Conservation (phyloP, 2,329 filamentous ascomycete genomes). For the Celoporthe dispersa region DNA sequence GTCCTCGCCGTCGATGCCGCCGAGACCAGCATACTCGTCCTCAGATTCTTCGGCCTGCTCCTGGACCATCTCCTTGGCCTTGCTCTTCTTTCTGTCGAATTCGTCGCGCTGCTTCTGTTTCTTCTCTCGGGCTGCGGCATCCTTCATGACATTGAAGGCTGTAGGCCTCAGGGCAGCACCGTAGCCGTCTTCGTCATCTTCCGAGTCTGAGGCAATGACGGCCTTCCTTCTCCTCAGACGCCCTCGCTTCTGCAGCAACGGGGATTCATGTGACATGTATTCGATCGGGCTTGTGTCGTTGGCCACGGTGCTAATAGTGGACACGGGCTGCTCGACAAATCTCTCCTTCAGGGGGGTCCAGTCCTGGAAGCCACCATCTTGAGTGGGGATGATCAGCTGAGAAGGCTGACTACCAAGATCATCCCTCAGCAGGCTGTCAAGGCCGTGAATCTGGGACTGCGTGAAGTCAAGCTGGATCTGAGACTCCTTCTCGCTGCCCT, state of each 20-base stretch:
- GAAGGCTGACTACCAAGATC: conserved; percentile 64
- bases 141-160: conserved; percentile 74
- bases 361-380: conserved; percentile 77
- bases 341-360: conserved; percentile 72
- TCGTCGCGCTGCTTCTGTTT: conserved; percentile 51
- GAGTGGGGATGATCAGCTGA: conserved; percentile 74
- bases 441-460: conserved; percentile 63
- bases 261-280: conserved; percentile 61
- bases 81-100: conserved; percentile 85
- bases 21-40: conserved; percentile 94
- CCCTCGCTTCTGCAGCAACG: conserved; percentile 65
- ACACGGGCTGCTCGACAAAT: conserved; percentile 67
- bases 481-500: conserved; percentile 35
- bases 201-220: conserved; percentile 35
- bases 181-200: conserved; percentile 38
- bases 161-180: conserved; percentile 39
- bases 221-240: conserved; percentile 53
- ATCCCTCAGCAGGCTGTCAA: conserved; percentile 59
- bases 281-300: conserved; percentile 42
- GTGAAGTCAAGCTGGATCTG: conserved; percentile 59
- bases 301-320: conserved; percentile 73
- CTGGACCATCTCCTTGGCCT: conserved; percentile 84
- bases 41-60: conserved; percentile 97
- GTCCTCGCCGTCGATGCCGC: conserved; percentile 87
- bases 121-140: conserved; percentile 61